Base-by-base conservation (phyloP, 192 early-diverging fungal species). In the Haplosporangium gracile region DNA sequence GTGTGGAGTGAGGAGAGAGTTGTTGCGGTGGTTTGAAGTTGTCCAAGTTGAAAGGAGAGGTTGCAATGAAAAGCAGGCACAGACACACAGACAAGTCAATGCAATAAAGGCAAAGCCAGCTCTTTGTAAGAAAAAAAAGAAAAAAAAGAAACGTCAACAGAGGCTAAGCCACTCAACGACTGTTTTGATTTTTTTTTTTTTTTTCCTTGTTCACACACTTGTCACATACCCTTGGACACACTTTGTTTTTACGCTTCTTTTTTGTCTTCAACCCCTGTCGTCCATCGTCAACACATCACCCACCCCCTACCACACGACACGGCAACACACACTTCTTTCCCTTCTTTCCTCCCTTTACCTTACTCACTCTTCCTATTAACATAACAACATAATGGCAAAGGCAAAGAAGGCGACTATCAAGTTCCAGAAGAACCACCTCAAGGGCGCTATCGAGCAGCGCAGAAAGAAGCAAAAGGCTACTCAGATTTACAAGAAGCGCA, bases 351-450 rank as follows among this genome's bases (percentile, higher is more conserved):
- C 32, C 10, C 70, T 63, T 45, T 47, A 57, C 63, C 32, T 43
- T 11, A 5, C 22, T 42, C n/a, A 20, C 34, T 13, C 39, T 75
- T 34, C 78, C 10, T 65, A 32, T n/a, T 16, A 55, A 18, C 34
- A 43, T 18, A 18, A 71, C 57, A 76, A 65, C 77, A 75, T 39
- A 47, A 94, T 93, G 91, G 90, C 89, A 73, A 92, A 93, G 80
- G 88, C 83, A 68, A 93, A 88, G 82, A 97, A 97, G 88, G 80
- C 91, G 20, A 96, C 94, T 11, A 94, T 92, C 79, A 96, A 95
- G 91, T 97, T 94, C 82, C 92, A 94, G 77, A 94, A 95, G 89
- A 93, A 93, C 79, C 90, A 96, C 70, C 89, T 96, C 70, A 95
- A 95, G 85, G 89, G 90, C 73, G 89, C 90, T 69, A 90, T 94